phyloP scores from a whole-genome alignment of 2,329 filamentous ascomycete species.

The Pestalotiopsis sp. region DNA sequence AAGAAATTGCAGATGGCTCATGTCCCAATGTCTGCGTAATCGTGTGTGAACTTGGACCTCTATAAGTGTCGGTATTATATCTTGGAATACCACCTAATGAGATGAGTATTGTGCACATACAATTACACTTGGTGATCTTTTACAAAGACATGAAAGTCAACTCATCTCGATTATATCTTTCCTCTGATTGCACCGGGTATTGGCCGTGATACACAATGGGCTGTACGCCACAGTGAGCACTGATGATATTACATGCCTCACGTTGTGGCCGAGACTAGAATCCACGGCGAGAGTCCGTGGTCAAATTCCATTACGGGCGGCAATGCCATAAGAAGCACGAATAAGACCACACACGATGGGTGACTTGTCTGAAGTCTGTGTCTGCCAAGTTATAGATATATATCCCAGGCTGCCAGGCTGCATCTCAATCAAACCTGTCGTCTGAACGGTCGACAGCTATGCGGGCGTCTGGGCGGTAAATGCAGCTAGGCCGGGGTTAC shows the following conservation, averaged over 20 bases:
- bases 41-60: not conserved
- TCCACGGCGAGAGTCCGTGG: no score
- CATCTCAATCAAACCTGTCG: not conserved
- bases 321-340: not conserved
- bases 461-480: not conserved
- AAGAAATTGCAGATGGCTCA: not conserved
- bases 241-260: no score
- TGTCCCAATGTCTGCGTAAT: not conserved
- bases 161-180: not conserved
- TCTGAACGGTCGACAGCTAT: not conserved
- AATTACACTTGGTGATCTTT: not conserved
- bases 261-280: no score
- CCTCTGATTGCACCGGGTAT: no score
- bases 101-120: not conserved
- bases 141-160: not conserved
- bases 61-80: not conserved
- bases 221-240: no score
- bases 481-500: not conserved
- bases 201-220: no score
- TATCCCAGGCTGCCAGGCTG: not conserved
- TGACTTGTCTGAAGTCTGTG: conserved; percentile 1
- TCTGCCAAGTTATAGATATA: not conserved
- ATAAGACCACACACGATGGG: not conserved
- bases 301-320: not conserved
- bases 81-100: not conserved